Percentiles rank a stretch among this genome's conserved stretches.
Conservation (phyloP, 2,329 filamentous ascomycete species). For the Cryphonectria carpinicola region DNA sequence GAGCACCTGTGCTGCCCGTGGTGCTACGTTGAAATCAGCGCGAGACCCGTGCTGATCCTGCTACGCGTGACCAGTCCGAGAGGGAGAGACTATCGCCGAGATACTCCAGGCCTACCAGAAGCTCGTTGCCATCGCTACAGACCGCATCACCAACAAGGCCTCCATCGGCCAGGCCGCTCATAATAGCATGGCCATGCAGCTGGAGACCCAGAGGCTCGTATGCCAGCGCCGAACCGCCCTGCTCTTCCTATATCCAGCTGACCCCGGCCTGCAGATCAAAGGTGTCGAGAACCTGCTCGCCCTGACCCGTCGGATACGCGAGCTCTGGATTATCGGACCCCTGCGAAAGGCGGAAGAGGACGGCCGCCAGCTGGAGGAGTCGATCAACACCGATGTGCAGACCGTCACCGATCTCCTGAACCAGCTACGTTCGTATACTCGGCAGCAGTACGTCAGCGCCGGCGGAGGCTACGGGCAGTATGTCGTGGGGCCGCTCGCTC, state of each 20-base stretch:
- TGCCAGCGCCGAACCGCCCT: slow-evolving; percentile 21
- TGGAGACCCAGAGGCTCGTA: slow-evolving; percentile 43
- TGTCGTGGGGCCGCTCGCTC: slow-evolving; percentile 25
- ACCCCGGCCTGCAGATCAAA: slow-evolving; percentile 38
- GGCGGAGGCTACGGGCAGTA: slow-evolving; percentile 34
- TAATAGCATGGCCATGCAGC: slow-evolving; percentile 46
- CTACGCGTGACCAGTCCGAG: slow-evolving; percentile 43
- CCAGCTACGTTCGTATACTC: slow-evolving; percentile 34
- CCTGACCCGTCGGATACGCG: slow-evolving; percentile 53
- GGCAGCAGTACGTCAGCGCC: slow-evolving; percentile 32
- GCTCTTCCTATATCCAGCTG: background rate
- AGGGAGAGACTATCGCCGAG: slow-evolving; percentile 49
- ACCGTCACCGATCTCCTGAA: slow-evolving; percentile 41
- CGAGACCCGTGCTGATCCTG: slow-evolving; percentile 16
- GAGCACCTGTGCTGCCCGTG: background rate
- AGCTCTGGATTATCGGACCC: slow-evolving; percentile 54
- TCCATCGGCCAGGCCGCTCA: slow-evolving; percentile 44
- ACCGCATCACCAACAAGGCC: slow-evolving; percentile 39
- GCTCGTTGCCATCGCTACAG: slow-evolving; percentile 45
- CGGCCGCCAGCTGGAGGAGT: slow-evolving; percentile 41
- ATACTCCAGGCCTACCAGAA: slow-evolving; percentile 50
- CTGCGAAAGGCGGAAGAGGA: slow-evolving; percentile 49
- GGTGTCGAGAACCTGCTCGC: slow-evolving; percentile 49
- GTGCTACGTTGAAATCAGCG: background rate
- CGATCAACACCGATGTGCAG: slow-evolving; percentile 42